These are phyloP conservation scores for Tylopilus subfusipes DNA, from an alignment of 768 basidiomycete genomes.

Conservation along the genomic window DNA sequence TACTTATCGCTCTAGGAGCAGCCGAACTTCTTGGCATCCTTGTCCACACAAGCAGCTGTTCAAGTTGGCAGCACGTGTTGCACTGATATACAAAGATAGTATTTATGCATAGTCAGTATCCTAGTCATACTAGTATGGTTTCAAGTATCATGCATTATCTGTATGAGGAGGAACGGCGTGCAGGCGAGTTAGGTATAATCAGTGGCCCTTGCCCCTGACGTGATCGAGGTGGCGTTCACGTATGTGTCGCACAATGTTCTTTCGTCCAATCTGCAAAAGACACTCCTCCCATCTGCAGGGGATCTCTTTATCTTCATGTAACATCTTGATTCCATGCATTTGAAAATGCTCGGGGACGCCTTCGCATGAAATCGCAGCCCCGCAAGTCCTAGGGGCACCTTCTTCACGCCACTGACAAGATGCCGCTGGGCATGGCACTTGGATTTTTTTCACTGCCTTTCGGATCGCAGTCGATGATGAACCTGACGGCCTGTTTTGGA, in stretches of 20 bases:
- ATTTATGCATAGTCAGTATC: no score
- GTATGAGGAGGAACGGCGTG: neutral
- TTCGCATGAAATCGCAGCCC: neutral
- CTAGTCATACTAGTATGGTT: no score
- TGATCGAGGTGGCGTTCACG: neutral
- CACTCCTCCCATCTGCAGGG: neutral
- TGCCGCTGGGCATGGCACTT: neutral
- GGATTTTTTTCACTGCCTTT: neutral
- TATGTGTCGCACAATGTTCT: conserved; percentile 5
- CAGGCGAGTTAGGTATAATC: neutral
- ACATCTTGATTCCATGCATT: neutral
- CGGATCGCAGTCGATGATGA: neutral
- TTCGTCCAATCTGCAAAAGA: neutral
- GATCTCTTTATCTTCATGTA: neutral
- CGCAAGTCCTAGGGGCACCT: neutral
- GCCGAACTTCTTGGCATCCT: no score
- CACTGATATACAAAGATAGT: no score
- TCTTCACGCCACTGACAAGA: neutral
- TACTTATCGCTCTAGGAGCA: no score
- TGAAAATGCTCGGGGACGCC: neutral
- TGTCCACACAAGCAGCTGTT: no score
- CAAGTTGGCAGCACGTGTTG: no score
- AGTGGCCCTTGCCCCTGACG: neutral
- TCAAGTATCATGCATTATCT: no score
- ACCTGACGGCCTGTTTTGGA: neutral